Conservation (phyloP, 345 rosid species). For the Microcos paniculata region DNA sequence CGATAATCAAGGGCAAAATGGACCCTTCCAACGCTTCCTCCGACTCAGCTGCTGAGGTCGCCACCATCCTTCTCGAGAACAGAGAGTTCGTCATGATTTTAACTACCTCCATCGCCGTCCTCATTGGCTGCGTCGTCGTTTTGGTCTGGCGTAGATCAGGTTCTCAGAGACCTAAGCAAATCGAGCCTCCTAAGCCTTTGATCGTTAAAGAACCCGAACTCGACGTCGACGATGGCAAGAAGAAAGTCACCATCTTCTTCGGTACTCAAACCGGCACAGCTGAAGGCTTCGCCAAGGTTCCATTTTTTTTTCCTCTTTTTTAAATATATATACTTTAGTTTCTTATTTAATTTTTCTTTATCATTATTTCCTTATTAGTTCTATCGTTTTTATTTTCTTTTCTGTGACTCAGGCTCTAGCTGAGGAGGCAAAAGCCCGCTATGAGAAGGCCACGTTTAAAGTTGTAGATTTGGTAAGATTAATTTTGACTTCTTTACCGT, state of each 20-base stretch:
- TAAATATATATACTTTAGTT: neutral
- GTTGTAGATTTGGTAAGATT: constrained; percentile 77
- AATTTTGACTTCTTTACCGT: neutral
- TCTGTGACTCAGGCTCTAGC: constrained; percentile 44
- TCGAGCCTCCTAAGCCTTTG: constrained; percentile 58
- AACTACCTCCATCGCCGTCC: constrained; percentile 83
- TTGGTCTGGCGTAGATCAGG: constrained; percentile 76
- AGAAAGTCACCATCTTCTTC: constrained; percentile 76
- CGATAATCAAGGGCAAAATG: constrained; percentile 68
- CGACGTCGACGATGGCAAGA: constrained; percentile 72
- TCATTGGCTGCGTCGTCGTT: constrained; percentile 83
- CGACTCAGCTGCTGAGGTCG: constrained; percentile 43
- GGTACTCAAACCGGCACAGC: constrained; percentile 98
- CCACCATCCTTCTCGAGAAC: constrained; percentile 63
- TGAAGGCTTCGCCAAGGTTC: constrained; percentile 95
- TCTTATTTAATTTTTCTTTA: neutral
- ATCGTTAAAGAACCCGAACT: constrained; percentile 51
- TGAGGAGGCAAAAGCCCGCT: constrained; percentile 86
- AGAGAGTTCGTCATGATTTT: constrained; percentile 72
- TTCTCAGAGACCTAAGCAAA: constrained; percentile 36
- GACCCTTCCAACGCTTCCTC: constrained; percentile 68
- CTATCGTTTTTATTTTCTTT: neutral
- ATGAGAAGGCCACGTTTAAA: constrained; percentile 76
- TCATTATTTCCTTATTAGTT: neutral
- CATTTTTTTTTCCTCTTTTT: neutral